Percentiles rank a stretch among this genome's conserved stretches.
phyloP scores from a whole-genome alignment of 192 early-diverging fungal species.

The Gonapodya sp. region DNA sequence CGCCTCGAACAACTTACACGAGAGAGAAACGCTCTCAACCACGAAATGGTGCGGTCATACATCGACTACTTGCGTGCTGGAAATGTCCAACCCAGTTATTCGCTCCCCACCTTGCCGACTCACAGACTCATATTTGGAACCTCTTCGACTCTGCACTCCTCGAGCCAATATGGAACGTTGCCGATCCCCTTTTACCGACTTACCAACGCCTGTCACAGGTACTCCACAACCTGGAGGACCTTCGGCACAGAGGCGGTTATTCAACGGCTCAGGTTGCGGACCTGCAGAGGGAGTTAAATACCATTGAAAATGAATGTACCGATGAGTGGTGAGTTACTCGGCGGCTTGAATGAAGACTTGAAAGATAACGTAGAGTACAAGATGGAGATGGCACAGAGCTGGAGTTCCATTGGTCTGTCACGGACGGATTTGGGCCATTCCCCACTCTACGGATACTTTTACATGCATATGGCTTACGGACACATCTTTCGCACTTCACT shows the following conservation, averaged over 20 bases:
- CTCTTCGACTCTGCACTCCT: neutral
- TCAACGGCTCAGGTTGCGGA: neutral
- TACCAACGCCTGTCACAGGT: neutral
- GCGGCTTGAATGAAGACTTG: too few relatives aligned
- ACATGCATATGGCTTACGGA: neutral
- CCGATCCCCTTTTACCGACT: neutral
- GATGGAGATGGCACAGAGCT: neutral
- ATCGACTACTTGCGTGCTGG: neutral
- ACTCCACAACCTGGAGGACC: neutral
- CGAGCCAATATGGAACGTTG: neutral
- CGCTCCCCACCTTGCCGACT: neutral
- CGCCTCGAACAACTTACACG: neutral
- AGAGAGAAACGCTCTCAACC: neutral
- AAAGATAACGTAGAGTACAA: too few relatives aligned
- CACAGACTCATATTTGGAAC: neutral
- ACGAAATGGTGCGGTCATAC: neutral
- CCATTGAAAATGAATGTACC: neutral
- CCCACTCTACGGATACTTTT: neutral
- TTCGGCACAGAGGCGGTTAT: neutral
- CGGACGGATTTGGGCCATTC: neutral
- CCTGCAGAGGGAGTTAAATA: neutral
- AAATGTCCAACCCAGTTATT: neutral
- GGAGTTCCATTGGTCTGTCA: neutral
- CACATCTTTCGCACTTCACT: neutral
- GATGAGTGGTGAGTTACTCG: neutral